Base-by-base conservation (phyloP, 1,139 yeast genomes). In the Trichomonascaceae sp. region DNA sequence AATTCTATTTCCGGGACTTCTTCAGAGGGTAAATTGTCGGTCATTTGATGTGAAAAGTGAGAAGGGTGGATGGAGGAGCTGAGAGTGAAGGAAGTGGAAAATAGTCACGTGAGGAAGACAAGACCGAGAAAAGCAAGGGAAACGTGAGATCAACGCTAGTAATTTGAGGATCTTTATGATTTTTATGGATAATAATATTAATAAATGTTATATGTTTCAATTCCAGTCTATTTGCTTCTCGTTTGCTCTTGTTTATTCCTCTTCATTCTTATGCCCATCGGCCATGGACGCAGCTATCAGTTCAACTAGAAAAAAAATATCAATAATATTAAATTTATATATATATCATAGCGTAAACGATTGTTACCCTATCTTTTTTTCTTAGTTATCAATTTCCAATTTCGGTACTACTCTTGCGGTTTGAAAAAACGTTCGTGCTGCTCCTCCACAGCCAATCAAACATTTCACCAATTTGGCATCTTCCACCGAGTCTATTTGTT, bases 341-440 rank as follows among this genome's bases (percentile, higher is more conserved):
- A 27, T 32, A 10, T 32, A 12, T 32, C 38, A 10, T 32, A 15
- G 15, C 8, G 17, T 36, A 36, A 32, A 36, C 17, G 13, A n/a
- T 17, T 17, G 7, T n/a, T 36, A 36, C 32, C 10, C 32, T 36
- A n/a, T n/a, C n/a, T 8, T 7, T 2, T 27, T 9, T 45, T 36
- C 41, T 13, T 13, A 9, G 2, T 13, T 3, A 36, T 39, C 39
- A 24, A 50, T 17, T 12, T 61, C 53, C 30, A 71, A 59, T 19
- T 63, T 63, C 57, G 70, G 85, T 66, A 62, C 73, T 63, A 82
- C 72, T 61, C 89, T 73, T 1, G 85, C 88, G 43, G 84, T 84
- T 66, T 83, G 88, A 70, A 83, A 82, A 68, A 84, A 83, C 3
- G 81, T 77, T 61, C 89, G 74, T 3, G 88, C 87, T 18, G 88